Conservation (phyloP, 495 filamentous ascomycete species). For the Podospora pseudocomata region DNA sequence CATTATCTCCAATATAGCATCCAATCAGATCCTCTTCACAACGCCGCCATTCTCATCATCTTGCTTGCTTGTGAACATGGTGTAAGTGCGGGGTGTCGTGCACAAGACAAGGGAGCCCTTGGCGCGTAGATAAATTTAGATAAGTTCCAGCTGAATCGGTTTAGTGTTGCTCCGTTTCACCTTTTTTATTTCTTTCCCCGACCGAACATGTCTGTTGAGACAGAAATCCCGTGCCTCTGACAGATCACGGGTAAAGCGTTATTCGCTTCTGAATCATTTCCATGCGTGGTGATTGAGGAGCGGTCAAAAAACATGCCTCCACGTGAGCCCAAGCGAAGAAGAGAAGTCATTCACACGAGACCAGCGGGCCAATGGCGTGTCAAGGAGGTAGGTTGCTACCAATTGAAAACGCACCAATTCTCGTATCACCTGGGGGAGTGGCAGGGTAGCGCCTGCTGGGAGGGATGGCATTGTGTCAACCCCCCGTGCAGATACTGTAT, state of each 20-base stretch:
- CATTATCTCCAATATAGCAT: not conserved
- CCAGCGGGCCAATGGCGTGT: not conserved
- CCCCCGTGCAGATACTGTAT: not conserved
- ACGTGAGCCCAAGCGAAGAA: not conserved
- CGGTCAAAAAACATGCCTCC: not conserved
- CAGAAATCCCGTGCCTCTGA: not conserved
- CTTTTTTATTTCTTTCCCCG: not conserved
- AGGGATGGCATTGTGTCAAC: not conserved
- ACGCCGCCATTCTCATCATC: not conserved
- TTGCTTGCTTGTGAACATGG: not conserved
- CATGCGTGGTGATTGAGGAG: not conserved
- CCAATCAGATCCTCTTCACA: not conserved
- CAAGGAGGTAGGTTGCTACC: not conserved
- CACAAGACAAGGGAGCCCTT: constrained; percentile 3
- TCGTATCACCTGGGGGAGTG: not conserved
- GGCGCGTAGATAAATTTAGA: constrained; percentile 2
- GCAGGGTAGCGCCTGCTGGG: not conserved
- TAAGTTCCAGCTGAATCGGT: not conserved
- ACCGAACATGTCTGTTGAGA: not conserved
- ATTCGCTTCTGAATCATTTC: not conserved
- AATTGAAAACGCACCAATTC: not conserved
- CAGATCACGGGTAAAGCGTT: not conserved
- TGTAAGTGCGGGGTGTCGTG: not conserved
- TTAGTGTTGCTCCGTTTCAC: constrained; percentile 2
- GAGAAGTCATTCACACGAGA: not conserved